Percentiles rank a stretch among this genome's conserved stretches.
These are phyloP conservation scores for Marasmius tenuissimus DNA, from an alignment of 1,284 basidiomycete species.

Conservation along the genomic window DNA sequence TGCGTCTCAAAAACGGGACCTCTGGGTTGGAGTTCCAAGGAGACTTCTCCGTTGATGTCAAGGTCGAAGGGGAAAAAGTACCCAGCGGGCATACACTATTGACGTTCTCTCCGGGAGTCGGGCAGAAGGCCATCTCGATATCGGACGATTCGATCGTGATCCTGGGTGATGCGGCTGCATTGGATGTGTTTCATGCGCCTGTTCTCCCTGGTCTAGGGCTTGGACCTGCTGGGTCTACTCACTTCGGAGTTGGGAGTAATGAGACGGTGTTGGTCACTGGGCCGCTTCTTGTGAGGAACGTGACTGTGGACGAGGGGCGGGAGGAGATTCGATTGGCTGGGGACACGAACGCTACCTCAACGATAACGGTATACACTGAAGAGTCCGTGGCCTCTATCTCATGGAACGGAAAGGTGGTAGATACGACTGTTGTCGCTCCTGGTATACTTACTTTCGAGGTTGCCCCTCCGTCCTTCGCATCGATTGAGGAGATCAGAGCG, in stretches of 20 bases:
- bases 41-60: neutral
- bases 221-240: neutral
- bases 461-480: constrained; percentile 25
- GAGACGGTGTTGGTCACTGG: constrained; percentile 41
- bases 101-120: constrained; percentile 2
- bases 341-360: neutral
- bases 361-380: neutral
- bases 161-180: constrained; percentile 2
- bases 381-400: constrained; percentile 9
- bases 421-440: constrained; percentile 8
- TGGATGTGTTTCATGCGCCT: constrained; percentile 3
- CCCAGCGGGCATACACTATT: neutral
- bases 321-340: neutral
- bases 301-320: constrained; percentile 27
- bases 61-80: neutral
- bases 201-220: neutral
- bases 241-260: constrained; percentile 1
- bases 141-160: neutral
- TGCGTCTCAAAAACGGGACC: neutral
- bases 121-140: neutral
- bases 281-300: constrained; percentile 49
- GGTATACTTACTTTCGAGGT: constrained; percentile 7
- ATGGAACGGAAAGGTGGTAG: constrained; percentile 20
- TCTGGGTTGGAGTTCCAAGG: neutral
- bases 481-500: neutral